phyloP scores from a whole-genome alignment of 2,329 filamentous ascomycete genomes.

The Polychaeton citri region DNA sequence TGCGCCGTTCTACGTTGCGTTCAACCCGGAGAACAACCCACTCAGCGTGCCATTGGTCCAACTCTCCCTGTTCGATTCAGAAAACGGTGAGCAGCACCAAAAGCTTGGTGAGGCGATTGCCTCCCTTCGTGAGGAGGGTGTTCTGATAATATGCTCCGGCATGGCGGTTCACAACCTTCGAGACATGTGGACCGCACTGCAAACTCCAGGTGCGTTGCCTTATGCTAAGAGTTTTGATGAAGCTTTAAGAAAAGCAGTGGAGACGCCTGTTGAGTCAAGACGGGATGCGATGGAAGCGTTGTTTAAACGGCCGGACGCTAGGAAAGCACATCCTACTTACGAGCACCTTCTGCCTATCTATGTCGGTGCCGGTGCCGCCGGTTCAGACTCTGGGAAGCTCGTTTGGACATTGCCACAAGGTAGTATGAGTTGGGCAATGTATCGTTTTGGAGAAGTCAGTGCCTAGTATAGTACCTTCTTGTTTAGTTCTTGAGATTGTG shows the following conservation, averaged over 20 bases:
- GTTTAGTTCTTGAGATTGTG: not conserved
- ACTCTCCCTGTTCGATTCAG: constrained; percentile 52
- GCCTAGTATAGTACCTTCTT: not conserved
- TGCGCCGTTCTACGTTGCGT: constrained; percentile 51
- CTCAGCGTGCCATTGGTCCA: constrained; percentile 51
- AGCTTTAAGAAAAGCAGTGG: constrained; percentile 21
- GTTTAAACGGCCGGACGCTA: constrained; percentile 35
- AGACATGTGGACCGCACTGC: constrained; percentile 15
- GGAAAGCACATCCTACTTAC: constrained; percentile 49
- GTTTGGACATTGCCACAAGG: constrained; percentile 23
- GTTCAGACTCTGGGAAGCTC: constrained; percentile 16
- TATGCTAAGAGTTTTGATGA: constrained; percentile 23
- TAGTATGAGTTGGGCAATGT: constrained; percentile 23
- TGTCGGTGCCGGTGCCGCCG: constrained; percentile 28
- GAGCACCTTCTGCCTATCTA: constrained; percentile 51
- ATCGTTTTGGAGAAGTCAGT: constrained; percentile 15
- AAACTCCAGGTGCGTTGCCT: constrained; percentile 13
- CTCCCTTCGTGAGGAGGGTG: constrained; percentile 51
- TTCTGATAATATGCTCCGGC: constrained; percentile 57
- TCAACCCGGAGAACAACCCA: constrained; percentile 24
- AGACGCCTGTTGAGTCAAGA: constrained; percentile 15
- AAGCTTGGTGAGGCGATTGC: constrained; percentile 52
- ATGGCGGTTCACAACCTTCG: constrained; percentile 47
- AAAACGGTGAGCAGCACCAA: constrained; percentile 54
- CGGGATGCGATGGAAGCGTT: constrained; percentile 22